Evolutionary conservation across 2,329 filamentous ascomycete species (phyloP).

Genomic region (Botrytis aclada): DNA sequence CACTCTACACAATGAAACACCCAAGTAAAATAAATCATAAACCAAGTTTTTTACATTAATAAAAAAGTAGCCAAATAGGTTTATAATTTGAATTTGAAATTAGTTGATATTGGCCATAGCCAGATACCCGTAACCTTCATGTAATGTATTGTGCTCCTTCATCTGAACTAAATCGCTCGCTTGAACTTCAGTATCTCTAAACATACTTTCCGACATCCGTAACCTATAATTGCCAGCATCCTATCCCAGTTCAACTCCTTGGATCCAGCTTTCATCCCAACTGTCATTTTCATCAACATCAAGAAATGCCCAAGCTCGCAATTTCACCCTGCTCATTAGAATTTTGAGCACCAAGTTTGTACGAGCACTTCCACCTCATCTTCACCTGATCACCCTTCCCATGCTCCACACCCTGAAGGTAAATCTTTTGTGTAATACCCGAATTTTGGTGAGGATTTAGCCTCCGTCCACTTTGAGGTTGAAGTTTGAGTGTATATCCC

Average conservation of each 20-base stretch:
- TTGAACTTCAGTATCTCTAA: slow-evolving; percentile 3
- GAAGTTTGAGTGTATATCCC: slow-evolving; percentile 77
- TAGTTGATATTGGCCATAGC: neutral
- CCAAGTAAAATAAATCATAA: neutral
- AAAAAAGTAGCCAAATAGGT: neutral
- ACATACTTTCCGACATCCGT: neutral
- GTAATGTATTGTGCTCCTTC: neutral
- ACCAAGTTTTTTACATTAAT: neutral
- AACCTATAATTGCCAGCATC: neutral
- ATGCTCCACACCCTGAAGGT: slow-evolving; percentile 69
- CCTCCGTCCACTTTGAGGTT: slow-evolving; percentile 78
- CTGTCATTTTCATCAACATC: slow-evolving; percentile 40
- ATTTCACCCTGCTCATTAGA: slow-evolving; percentile 85
- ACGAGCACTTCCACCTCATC: slow-evolving; percentile 84
- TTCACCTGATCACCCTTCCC: slow-evolving; percentile 75
- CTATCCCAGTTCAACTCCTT: neutral
- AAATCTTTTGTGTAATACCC: slow-evolving; percentile 79
- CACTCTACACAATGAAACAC: neutral
- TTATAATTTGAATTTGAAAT: neutral
- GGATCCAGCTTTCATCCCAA: neutral
- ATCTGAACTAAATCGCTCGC: slow-evolving; percentile 1
- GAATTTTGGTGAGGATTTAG: slow-evolving; percentile 66
- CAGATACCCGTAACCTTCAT: neutral
- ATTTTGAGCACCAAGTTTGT: slow-evolving; percentile 63
- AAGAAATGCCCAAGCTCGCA: slow-evolving; percentile 72